phyloP scores from a whole-genome alignment of 2,329 filamentous ascomycete genomes.

The Mycogone perniciosa region DNA sequence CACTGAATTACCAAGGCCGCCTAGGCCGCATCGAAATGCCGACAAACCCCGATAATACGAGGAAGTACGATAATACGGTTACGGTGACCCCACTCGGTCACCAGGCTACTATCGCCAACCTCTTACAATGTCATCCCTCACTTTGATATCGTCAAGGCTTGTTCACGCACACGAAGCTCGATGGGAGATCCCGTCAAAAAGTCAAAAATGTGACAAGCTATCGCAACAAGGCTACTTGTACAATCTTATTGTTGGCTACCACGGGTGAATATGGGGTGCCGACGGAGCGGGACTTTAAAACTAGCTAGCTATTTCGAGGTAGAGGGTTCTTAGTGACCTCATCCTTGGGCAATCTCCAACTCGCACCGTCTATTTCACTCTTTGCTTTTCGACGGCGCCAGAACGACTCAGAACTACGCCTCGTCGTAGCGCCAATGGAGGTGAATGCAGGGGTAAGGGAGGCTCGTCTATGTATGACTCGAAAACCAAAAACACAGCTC shows the following conservation, averaged over 20 bases:
- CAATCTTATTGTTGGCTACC: neutral
- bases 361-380: neutral
- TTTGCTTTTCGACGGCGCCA: neutral
- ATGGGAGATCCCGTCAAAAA: too few relatives aligned
- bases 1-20: too few relatives aligned
- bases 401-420: neutral
- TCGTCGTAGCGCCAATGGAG: neutral
- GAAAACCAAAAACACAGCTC: too few relatives aligned
- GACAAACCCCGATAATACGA: too few relatives aligned
- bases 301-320: neutral
- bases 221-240: neutral
- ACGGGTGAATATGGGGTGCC: conserved; percentile 6
- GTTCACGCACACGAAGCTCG: too few relatives aligned
- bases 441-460: neutral
- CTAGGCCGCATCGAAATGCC: too few relatives aligned
- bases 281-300: conserved; percentile 7
- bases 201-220: neutral
- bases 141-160: too few relatives aligned
- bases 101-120: too few relatives aligned
- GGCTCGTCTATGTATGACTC: too few relatives aligned
- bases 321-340: conserved; percentile 6
- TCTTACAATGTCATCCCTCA: too few relatives aligned
- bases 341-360: conserved; percentile 1
- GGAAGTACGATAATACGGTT: too few relatives aligned
- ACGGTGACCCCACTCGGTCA: too few relatives aligned